Evolutionary conservation across 2,329 filamentous ascomycete genomes (phyloP).

Genomic region (Aureobasidium sp.): DNA sequence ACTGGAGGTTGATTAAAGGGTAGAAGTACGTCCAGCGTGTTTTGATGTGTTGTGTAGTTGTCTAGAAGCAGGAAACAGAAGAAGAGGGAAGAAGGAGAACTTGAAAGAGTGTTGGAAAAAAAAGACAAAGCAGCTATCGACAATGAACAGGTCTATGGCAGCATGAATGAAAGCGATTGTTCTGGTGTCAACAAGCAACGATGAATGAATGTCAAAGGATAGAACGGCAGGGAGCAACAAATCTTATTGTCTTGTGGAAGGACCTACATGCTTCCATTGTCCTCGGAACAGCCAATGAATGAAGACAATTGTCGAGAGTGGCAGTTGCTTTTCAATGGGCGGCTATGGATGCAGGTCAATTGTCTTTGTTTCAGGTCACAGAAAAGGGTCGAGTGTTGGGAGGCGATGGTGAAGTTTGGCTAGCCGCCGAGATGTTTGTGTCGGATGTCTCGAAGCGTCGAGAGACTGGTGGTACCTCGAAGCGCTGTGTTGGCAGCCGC

Average conservation of each 20-base stretch:
- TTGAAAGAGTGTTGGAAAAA: background rate
- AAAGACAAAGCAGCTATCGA: background rate
- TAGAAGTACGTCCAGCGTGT: background rate
- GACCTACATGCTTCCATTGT: constrained; percentile 8
- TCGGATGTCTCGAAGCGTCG: background rate
- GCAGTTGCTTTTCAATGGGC: background rate
- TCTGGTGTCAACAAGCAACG: background rate
- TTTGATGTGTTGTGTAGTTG: background rate
- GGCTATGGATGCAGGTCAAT: background rate
- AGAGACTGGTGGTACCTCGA: background rate
- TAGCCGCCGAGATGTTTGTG: constrained; percentile 1
- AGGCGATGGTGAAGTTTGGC: background rate
- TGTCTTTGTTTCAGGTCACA: background rate
- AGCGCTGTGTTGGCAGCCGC: background rate
- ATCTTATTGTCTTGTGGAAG: constrained; percentile 7
- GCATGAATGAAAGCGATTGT: background rate
- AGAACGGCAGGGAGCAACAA: background rate
- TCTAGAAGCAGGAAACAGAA: background rate
- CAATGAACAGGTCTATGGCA: background rate
- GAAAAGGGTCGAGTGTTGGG: background rate
- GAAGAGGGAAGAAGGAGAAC: background rate
- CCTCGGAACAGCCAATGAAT: background rate
- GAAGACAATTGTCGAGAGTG: background rate
- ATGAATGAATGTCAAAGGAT: background rate
- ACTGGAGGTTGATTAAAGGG: background rate